Conservation (phyloP, 257 asterid genomes). For the Fraxinus anomala region DNA sequence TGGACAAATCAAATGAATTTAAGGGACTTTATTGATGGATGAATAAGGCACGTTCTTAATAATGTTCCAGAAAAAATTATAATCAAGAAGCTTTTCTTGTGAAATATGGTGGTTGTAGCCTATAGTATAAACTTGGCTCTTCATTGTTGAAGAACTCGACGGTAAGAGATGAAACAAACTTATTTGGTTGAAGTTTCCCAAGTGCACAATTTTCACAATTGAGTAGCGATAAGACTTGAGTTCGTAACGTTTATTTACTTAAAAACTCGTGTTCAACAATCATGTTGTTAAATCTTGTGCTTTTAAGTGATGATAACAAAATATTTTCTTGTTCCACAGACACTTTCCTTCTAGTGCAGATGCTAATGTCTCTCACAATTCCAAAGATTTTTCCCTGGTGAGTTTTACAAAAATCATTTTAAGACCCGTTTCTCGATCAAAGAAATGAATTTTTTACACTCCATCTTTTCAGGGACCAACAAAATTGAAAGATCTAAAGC, state of each 20-base stretch:
- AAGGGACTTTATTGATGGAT: too few species aligned
- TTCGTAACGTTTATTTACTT: too few species aligned
- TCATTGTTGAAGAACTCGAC: too few species aligned
- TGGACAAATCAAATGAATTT: too few species aligned
- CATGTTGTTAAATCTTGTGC: background rate
- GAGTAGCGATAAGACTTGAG: too few species aligned
- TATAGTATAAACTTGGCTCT: too few species aligned
- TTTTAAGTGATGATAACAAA: background rate
- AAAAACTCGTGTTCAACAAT: too few species aligned
- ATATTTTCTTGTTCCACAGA: constrained; percentile 39
- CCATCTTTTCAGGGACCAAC: constrained; percentile 51
- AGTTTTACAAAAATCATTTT: constrained; percentile 10
- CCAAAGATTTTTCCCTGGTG: constrained; percentile 59
- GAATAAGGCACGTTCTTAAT: too few species aligned
- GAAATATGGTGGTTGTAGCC: background rate
- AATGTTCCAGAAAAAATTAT: too few species aligned
- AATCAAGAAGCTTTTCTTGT: background rate
- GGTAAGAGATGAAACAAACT: too few species aligned
- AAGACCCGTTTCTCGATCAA: background rate
- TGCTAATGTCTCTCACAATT: constrained; percentile 48
- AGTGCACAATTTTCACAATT: too few species aligned
- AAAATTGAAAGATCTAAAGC: constrained; percentile 54
- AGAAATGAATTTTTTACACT: background rate
- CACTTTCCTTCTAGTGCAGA: constrained; percentile 63
- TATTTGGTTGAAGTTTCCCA: too few species aligned